These are phyloP conservation scores for Rutstroemia sydowiana DNA, from an alignment of 2,329 filamentous ascomycete genomes.

Conservation along the genomic window DNA sequence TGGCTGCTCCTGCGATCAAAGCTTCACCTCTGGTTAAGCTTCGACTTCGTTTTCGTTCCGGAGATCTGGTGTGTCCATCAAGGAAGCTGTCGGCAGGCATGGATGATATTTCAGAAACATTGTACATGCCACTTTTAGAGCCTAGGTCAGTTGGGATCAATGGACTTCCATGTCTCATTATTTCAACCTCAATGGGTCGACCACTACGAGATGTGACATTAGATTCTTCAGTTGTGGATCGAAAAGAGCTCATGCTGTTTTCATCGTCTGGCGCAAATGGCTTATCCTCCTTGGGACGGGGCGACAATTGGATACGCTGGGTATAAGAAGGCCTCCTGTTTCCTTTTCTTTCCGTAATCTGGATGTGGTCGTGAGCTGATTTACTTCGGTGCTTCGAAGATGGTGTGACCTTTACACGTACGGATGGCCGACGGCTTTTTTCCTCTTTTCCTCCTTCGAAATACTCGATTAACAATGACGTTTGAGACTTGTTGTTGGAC, in stretches of 20 bases:
- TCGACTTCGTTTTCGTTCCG: conserved; percentile 27
- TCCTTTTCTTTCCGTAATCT: conserved; percentile 76
- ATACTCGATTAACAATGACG: conserved; percentile 68
- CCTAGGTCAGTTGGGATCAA: conserved; percentile 53
- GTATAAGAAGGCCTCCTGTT: conserved; percentile 64
- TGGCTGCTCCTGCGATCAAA: conserved; percentile 30
- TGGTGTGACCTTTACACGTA: conserved; percentile 65
- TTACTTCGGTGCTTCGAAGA: conserved; percentile 41
- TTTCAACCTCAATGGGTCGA: conserved; percentile 81
- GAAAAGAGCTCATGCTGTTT: conserved; percentile 64
- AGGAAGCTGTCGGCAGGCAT: conserved; percentile 68
- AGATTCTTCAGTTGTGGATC: conserved; percentile 72
- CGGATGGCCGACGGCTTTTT: conserved; percentile 53
- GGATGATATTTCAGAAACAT: conserved; percentile 78
- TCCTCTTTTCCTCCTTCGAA: conserved; percentile 60
- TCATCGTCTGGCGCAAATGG: conserved; percentile 49
- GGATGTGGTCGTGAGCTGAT: conserved; percentile 63
- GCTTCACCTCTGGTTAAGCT: conserved; percentile 26
- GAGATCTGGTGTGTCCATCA: conserved; percentile 37
- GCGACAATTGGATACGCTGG: conserved; percentile 56
- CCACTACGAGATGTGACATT: conserved; percentile 58
- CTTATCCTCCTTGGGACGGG: conserved; percentile 36
- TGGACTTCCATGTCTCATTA: conserved; percentile 62
- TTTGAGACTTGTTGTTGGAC: conserved; percentile 53
- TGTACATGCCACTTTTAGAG: conserved; percentile 55